Percentiles rank a stretch among this genome's conserved stretches.
Evolutionary conservation across 1,284 basidiomycete species (phyloP).

Genomic region (Gymnopus androsaceus): DNA sequence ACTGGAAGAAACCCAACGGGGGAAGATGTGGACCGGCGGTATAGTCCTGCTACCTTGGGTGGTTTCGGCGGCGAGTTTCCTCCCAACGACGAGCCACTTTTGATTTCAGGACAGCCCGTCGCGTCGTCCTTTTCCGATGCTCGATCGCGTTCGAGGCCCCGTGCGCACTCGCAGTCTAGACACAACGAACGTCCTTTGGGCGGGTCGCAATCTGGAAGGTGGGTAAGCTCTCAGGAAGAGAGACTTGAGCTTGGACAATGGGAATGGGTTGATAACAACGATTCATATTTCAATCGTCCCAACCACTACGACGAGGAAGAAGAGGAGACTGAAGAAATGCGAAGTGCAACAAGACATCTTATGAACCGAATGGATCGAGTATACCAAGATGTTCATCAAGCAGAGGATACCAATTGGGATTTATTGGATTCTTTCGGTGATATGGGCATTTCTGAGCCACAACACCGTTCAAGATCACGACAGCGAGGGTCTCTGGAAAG

Average conservation of each 20-base stretch:
- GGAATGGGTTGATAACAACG: no score
- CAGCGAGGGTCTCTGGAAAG: neutral
- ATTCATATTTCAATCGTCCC: no score
- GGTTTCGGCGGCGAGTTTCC: no score
- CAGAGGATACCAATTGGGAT: constrained; percentile 3
- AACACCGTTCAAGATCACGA: neutral
- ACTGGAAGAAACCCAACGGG: no score
- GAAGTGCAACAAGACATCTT: neutral
- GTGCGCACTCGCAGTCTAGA: neutral
- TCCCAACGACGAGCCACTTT: neutral
- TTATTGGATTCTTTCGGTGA: neutral
- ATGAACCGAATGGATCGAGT: neutral
- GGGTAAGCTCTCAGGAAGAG: neutral
- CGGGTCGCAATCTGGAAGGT: neutral
- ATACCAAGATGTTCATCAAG: neutral
- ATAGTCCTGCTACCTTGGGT: neutral
- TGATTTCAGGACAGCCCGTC: neutral
- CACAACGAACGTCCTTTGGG: neutral
- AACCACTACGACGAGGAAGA: neutral
- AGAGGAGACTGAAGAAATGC: neutral
- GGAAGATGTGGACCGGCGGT: no score
- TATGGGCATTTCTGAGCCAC: neutral
- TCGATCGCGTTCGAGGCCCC: neutral
- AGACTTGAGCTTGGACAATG: no score
- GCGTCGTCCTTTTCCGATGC: neutral